Conservation (phyloP, 768 basidiomycete species). For the Tricholoma sp. region DNA sequence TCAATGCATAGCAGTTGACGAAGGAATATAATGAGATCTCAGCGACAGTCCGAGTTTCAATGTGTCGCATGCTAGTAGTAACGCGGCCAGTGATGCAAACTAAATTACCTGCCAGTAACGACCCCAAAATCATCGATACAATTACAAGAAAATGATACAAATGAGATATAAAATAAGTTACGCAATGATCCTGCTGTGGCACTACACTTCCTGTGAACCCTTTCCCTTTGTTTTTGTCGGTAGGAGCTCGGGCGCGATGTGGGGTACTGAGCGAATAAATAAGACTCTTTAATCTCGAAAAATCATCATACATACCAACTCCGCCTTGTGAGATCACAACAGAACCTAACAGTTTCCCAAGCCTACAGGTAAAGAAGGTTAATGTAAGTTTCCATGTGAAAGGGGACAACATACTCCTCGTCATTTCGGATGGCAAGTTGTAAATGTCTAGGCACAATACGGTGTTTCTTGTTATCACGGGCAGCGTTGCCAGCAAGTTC, state of each 20-base stretch:
- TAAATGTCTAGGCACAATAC: constrained; percentile 82
- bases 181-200: background rate
- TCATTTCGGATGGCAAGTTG: constrained; percentile 85
- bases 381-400: background rate
- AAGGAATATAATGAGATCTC: too few relatives aligned
- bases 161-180: constrained; percentile 2
- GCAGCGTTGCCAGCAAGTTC: constrained; percentile 79
- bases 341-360: constrained; percentile 77
- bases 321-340: constrained; percentile 92
- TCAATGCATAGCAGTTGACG: too few relatives aligned
- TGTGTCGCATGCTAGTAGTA: too few relatives aligned
- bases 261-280: constrained; percentile 20
- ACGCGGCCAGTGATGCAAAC: too few relatives aligned
- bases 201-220: constrained; percentile 20
- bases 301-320: constrained; percentile 41
- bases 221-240: constrained; percentile 37
- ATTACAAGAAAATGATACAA: constrained; percentile 11
- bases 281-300: background rate
- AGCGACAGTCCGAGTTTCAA: too few relatives aligned
- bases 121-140: too few relatives aligned
- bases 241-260: constrained; percentile 35
- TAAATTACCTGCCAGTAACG: too few relatives aligned
- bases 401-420: constrained; percentile 45
- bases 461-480: constrained; percentile 72
- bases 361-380: constrained; percentile 31